These are phyloP conservation scores for Leptographium lundbergii DNA, from an alignment of 2,329 filamentous ascomycete genomes.

Conservation along the genomic window DNA sequence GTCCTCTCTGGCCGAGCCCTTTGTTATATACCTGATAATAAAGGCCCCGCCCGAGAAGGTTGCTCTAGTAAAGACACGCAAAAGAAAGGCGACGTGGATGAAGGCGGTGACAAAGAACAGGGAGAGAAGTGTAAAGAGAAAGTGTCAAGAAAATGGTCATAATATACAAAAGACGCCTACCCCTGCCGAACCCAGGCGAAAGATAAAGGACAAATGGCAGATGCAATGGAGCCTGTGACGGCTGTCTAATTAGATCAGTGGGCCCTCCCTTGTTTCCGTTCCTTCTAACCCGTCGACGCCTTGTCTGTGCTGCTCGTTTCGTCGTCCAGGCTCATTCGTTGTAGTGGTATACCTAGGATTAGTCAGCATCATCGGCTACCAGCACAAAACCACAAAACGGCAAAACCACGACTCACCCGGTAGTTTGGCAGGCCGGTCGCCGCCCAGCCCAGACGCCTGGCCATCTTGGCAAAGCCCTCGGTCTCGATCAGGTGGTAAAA, in stretches of 20 bases:
- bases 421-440: slow-evolving; percentile 91
- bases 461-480: slow-evolving; percentile 97
- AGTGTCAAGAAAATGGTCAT: background rate
- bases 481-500: slow-evolving; percentile 98
- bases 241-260: background rate
- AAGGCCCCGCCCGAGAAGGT: background rate
- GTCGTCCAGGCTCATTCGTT: slow-evolving; percentile 50
- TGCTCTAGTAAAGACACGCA: background rate
- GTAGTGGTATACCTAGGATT: slow-evolving; percentile 67
- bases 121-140: background rate
- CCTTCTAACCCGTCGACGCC: background rate
- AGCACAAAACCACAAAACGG: no score
- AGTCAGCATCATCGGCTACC: background rate
- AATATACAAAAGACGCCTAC: slow-evolving; percentile 10
- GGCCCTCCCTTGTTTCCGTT: background rate
- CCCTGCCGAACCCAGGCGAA: slow-evolving; percentile 5
- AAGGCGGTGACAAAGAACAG: background rate
- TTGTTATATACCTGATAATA: no score
- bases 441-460: slow-evolving; percentile 72
- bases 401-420: slow-evolving; percentile 74
- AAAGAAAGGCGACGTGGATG: background rate
- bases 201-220: background rate
- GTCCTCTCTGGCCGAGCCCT: no score
- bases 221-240: background rate
- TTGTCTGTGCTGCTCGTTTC: background rate